phyloP scores from a whole-genome alignment of 768 basidiomycete species.

The Pholiota conissans region DNA sequence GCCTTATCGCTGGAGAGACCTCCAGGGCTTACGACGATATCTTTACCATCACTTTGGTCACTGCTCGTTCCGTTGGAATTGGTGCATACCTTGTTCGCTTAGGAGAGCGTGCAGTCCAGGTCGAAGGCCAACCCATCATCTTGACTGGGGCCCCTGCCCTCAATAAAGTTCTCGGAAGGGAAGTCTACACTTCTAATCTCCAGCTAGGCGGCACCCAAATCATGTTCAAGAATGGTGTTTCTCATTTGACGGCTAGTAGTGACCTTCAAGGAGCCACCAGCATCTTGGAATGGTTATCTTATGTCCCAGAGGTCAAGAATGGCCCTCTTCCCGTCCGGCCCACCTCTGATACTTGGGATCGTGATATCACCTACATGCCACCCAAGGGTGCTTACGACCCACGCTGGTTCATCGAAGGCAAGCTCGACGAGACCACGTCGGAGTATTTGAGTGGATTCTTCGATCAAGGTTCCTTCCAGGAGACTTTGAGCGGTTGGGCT shows the following conservation, averaged over 20 bases:
- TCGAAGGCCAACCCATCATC: slow-evolving; percentile 99
- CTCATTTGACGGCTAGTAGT: slow-evolving; percentile 92
- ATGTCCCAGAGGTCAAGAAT: slow-evolving; percentile 83
- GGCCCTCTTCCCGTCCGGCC: slow-evolving; percentile 78
- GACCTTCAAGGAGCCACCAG: slow-evolving; percentile 95
- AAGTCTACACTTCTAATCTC: slow-evolving; percentile 97
- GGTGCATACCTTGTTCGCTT: slow-evolving; percentile 98
- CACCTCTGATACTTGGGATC: slow-evolving; percentile 83
- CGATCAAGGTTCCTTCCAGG: slow-evolving; percentile 97
- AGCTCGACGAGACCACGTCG: slow-evolving; percentile 75
- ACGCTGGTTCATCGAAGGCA: slow-evolving; percentile 97
- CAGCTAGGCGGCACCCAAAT: slow-evolving; percentile 99
- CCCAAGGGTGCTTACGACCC: slow-evolving; percentile 97
- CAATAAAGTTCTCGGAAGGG: slow-evolving; percentile 98
- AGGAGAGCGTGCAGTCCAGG: slow-evolving; percentile 96
- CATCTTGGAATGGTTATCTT: slow-evolving; percentile 94
- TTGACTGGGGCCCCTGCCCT: slow-evolving; percentile 95
- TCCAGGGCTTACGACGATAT: slow-evolving; percentile 99
- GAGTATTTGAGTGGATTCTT: slow-evolving; percentile 92
- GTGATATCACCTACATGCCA: slow-evolving; percentile 84
- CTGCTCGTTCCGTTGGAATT: slow-evolving; percentile 97
- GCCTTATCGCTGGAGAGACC: slow-evolving; percentile 97
- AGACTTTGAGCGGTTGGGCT: slow-evolving; percentile 98
- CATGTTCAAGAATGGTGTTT: slow-evolving; percentile 99
- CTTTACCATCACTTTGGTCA: slow-evolving; percentile 98